Conservation (phyloP, 768 basidiomycete genomes). For the Trametes cingulata region DNA sequence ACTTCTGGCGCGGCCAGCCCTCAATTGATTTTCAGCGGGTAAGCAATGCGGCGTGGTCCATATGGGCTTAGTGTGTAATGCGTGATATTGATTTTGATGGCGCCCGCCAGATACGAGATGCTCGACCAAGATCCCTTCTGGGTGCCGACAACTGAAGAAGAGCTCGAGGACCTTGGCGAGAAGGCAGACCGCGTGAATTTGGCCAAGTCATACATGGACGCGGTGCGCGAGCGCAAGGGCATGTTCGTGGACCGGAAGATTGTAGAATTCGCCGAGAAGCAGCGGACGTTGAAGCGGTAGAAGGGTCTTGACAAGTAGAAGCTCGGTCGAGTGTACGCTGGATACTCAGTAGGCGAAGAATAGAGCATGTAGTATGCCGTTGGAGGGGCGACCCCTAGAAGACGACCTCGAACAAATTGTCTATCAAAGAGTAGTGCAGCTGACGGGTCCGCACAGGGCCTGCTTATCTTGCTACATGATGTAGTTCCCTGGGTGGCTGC, state of each 20-base stretch:
- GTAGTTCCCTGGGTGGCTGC: too few relatives aligned
- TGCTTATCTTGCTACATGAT: too few relatives aligned
- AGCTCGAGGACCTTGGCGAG: constrained; percentile 94
- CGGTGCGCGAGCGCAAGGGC: constrained; percentile 88
- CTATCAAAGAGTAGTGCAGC: too few relatives aligned
- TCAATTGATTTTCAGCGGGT: constrained; percentile 96
- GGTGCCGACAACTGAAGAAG: constrained; percentile 97
- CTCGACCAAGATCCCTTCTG: constrained; percentile 95
- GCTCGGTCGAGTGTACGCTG: too few relatives aligned
- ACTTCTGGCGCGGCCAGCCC: constrained; percentile 98
- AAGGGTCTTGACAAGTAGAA: background rate
- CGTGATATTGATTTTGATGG: constrained; percentile 16
- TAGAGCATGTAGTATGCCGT: too few relatives aligned
- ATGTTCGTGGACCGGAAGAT: constrained; percentile 95
- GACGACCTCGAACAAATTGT: too few relatives aligned
- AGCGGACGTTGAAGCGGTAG: constrained; percentile 72
- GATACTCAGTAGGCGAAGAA: too few relatives aligned
- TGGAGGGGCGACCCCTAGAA: too few relatives aligned
- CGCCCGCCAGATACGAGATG: constrained; percentile 72
- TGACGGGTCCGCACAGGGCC: too few relatives aligned
- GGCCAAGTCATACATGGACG: constrained; percentile 92
- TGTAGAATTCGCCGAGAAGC: constrained; percentile 96
- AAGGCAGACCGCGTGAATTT: constrained; percentile 92
- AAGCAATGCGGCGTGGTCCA: constrained; percentile 29
- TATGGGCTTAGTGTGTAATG: background rate